Evolutionary conservation across 441 rosid genomes (phyloP).

Genomic region (Croton setiger): DNA sequence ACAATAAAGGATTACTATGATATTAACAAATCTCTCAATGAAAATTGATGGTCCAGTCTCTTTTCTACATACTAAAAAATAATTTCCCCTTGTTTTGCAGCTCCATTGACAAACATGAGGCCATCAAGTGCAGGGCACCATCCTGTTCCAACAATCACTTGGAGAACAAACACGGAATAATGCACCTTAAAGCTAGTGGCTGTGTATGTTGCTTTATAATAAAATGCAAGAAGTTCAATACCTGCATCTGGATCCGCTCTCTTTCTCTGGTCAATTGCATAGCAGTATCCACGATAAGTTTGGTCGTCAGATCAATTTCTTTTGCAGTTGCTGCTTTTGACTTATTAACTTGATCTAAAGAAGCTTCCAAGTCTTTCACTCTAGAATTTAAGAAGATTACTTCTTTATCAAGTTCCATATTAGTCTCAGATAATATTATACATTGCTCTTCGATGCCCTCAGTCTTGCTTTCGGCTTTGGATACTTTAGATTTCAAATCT

Average conservation of each 20-base stretch:
- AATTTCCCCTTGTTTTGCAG: background rate
- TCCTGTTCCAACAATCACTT: background rate
- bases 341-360: conserved; percentile 48
- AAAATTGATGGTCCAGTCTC: background rate
- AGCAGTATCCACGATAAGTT: conserved; percentile 65
- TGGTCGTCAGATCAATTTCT: conserved; percentile 56
- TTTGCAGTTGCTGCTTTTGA: conserved; percentile 51
- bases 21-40: background rate
- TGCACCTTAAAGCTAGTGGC: background rate
- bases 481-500: conserved; percentile 83
- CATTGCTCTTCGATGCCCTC: conserved; percentile 79
- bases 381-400: conserved; percentile 46
- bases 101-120: background rate
- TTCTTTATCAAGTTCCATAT: conserved; percentile 59
- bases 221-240: conserved; percentile 25
- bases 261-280: conserved; percentile 65
- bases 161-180: background rate
- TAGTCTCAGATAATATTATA: conserved; percentile 54
- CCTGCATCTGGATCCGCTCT: conserved; percentile 84
- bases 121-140: background rate
- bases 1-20: background rate
- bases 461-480: conserved; percentile 72
- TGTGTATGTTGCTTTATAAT: background rate
- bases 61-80: background rate
- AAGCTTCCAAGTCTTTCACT: conserved; percentile 47